A percentile compares a stretch with the other conserved stretches of the same genome.
Evolutionary conservation across 2,329 filamentous ascomycete species (phyloP).

Genomic region (Epichloe elymi): DNA sequence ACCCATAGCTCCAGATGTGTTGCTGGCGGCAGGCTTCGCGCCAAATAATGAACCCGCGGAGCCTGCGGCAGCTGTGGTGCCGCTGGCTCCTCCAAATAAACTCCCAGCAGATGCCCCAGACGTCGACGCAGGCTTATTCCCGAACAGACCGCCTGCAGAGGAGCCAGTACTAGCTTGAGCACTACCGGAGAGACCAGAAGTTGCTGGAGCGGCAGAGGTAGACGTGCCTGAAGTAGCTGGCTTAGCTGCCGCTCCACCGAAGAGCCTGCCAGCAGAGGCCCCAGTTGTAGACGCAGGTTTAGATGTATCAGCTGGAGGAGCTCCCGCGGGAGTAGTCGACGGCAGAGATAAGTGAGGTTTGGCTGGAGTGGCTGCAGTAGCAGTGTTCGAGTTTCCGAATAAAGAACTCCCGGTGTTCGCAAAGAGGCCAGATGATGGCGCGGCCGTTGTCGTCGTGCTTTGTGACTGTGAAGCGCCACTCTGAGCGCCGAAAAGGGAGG

Average conservation of each 20-base stretch:
- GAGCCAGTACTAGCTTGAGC: slow-evolving; percentile 13
- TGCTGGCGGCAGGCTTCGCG: slow-evolving; percentile 24
- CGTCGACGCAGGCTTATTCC: slow-evolving; percentile 12
- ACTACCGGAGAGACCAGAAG: slow-evolving; percentile 2
- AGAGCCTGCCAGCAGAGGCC: slow-evolving; percentile 12
- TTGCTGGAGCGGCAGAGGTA: slow-evolving; percentile 9
- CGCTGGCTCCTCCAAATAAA: slow-evolving; percentile 14
- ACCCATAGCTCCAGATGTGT: slow-evolving; percentile 19
- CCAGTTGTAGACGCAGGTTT: slow-evolving; percentile 11
- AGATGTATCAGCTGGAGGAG: slow-evolving; percentile 31
- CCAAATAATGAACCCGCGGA: slow-evolving; percentile 24
- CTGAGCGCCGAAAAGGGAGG: slow-evolving; percentile 9
- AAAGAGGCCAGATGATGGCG: slow-evolving; percentile 18
- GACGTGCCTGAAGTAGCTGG: slow-evolving; percentile 9
- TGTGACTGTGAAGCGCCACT: slow-evolving; percentile 8
- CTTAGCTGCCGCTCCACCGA: slow-evolving; percentile 12
- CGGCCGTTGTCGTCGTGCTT: slow-evolving; percentile 12
- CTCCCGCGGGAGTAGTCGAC: slow-evolving; percentile 35
- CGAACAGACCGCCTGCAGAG: slow-evolving; percentile 8
- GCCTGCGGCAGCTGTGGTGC: slow-evolving; percentile 11
- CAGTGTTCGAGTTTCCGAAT: slow-evolving; percentile 16
- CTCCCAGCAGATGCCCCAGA: slow-evolving; percentile 11
- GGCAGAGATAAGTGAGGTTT: slow-evolving; percentile 5
- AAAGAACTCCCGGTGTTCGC: slow-evolving; percentile 13
- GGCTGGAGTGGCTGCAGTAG: slow-evolving; percentile 17